These are phyloP conservation scores for Aureobasidium melanogenum DNA, from an alignment of 2,329 filamentous ascomycete species.

Conservation along the genomic window DNA sequence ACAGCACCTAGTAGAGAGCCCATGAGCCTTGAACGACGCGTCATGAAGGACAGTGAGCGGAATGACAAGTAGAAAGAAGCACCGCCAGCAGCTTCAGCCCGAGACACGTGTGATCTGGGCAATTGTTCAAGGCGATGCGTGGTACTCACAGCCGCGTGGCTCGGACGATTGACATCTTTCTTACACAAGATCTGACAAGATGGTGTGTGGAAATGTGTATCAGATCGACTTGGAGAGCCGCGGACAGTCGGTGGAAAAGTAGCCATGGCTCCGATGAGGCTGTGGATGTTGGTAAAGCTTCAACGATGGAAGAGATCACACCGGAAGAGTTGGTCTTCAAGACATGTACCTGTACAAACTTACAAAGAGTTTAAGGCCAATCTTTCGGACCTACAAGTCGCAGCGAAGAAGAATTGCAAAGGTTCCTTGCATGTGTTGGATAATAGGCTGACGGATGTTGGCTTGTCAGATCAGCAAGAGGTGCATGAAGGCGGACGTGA, in stretches of 20 bases:
- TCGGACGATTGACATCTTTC: background rate
- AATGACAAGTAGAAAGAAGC: too few relatives aligned
- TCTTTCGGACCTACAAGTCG: background rate
- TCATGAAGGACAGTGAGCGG: background rate
- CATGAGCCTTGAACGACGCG: background rate
- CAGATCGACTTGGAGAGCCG: background rate
- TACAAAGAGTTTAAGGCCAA: too few relatives aligned
- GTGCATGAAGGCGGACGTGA: background rate
- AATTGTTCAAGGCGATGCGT: background rate
- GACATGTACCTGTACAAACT: too few relatives aligned
- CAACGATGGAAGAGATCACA: background rate
- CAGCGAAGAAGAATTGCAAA: background rate
- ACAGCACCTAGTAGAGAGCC: background rate
- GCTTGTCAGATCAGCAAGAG: background rate
- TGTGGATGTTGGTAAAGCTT: background rate
- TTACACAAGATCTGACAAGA: constrained; percentile 1
- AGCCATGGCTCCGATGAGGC: background rate
- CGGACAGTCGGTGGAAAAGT: background rate
- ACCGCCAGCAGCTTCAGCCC: background rate
- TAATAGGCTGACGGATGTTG: background rate
- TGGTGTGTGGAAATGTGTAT: background rate
- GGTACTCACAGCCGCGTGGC: constrained; percentile 6
- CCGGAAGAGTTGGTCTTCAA: background rate
- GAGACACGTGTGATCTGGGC: background rate
- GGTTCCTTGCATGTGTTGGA: background rate